phyloP scores from a whole-genome alignment of 176 grass and related monocot genomes.

The Puya raimondii region DNA sequence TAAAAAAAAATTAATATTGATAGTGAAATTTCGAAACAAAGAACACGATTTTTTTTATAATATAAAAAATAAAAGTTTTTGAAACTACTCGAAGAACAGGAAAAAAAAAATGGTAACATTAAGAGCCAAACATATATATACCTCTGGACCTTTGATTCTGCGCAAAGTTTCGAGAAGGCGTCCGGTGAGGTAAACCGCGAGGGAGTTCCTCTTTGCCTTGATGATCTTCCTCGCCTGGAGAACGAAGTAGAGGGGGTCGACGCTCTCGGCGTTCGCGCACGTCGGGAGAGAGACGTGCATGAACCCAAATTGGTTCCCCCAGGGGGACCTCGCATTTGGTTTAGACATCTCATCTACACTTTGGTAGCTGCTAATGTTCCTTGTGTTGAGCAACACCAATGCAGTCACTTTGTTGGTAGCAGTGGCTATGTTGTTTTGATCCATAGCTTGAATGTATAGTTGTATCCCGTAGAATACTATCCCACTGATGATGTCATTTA shows the following conservation, averaged over 20 bases:
- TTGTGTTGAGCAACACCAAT: slow-evolving; percentile 26
- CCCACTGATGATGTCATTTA: slow-evolving; percentile 27
- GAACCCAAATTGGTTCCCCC: slow-evolving; percentile 38
- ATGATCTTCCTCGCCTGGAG: slow-evolving; percentile 20
- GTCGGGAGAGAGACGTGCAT: slow-evolving; percentile 27
- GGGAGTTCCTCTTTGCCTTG: slow-evolving; percentile 29
- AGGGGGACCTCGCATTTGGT: slow-evolving; percentile 16
- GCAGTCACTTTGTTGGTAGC: slow-evolving; percentile 15
- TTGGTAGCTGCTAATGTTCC: slow-evolving; percentile 17
- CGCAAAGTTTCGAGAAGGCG: slow-evolving; percentile 24
- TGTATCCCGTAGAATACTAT: slow-evolving; percentile 29
- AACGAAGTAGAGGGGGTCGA: slow-evolving; percentile 28
- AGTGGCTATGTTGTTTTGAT: background rate
- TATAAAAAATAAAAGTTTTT: no score
- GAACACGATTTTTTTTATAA: no score
- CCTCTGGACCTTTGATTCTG: slow-evolving; percentile 32
- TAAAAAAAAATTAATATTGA: background rate
- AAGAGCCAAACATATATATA: slow-evolving; percentile 2
- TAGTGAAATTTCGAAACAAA: no score
- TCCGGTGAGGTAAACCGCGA: slow-evolving; percentile 17
- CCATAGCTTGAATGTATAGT: slow-evolving; percentile 20
- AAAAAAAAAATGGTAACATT: no score
- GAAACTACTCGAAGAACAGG: no score
- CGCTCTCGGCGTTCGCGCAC: slow-evolving; percentile 9
- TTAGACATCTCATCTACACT: slow-evolving; percentile 17